Evolutionary conservation across 1,139 yeast species (phyloP).

Genomic region (Lodderomyces beijingensis): DNA sequence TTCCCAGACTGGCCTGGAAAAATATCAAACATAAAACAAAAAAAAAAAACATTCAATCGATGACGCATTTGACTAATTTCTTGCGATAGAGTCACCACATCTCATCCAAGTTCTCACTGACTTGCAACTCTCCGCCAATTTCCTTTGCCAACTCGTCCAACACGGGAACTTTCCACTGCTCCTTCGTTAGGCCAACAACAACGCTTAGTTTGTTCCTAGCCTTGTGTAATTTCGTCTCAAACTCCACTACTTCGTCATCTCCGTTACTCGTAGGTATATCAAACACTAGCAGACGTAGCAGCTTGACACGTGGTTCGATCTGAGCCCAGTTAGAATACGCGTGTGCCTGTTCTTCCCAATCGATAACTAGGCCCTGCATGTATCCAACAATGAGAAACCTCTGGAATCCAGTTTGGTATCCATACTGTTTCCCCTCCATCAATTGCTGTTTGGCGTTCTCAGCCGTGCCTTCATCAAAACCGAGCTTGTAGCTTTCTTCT

Average conservation of each 20-base stretch:
- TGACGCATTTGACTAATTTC: too few relatives aligned
- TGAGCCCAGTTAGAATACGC: not conserved
- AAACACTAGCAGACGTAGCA: not conserved
- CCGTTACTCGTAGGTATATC: constrained; percentile 33
- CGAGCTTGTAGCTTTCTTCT: constrained; percentile 56
- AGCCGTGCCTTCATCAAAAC: constrained; percentile 53
- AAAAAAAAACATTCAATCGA: too few relatives aligned
- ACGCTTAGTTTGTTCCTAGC: constrained; percentile 53
- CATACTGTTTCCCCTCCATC: constrained; percentile 72
- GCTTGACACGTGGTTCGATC: not conserved
- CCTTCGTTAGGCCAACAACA: constrained; percentile 33
- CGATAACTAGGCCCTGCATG: constrained; percentile 48
- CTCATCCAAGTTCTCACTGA: constrained; percentile 38
- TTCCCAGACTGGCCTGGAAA: too few relatives aligned
- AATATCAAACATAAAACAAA: too few relatives aligned
- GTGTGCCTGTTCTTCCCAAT: constrained; percentile 22
- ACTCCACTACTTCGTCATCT: constrained; percentile 45
- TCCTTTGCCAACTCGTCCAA: constrained; percentile 32
- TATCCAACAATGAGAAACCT: constrained; percentile 63
- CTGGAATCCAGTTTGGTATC: constrained; percentile 76
- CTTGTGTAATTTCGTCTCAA: constrained; percentile 41
- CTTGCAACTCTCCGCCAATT: constrained; percentile 38
- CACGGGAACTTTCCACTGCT: constrained; percentile 27
- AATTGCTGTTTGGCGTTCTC: constrained; percentile 39
- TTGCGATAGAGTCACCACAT: too few relatives aligned